Evolutionary conservation across 2,329 filamentous ascomycete genomes (phyloP).

Genomic region (Cladobotryum mycophilum): DNA sequence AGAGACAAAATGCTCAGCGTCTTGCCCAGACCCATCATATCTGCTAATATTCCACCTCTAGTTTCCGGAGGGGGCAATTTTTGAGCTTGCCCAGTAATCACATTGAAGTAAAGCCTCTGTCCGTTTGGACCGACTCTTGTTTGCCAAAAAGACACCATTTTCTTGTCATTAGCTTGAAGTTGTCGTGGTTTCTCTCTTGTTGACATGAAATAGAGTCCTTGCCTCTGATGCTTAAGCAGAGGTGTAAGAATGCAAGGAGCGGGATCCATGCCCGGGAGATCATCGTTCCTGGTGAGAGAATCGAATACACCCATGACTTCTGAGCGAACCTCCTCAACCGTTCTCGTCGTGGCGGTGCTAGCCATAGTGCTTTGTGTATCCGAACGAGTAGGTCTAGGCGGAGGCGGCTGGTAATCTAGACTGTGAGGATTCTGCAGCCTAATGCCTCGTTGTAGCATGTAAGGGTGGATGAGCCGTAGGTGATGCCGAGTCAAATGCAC

Average conservation of each 20-base stretch:
- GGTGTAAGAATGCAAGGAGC: slow-evolving; percentile 55
- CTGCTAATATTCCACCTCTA: slow-evolving; percentile 68
- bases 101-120: slow-evolving; percentile 64
- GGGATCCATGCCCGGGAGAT: slow-evolving; percentile 68
- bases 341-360: slow-evolving; percentile 44
- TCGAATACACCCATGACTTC: slow-evolving; percentile 88
- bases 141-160: slow-evolving; percentile 73
- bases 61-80: slow-evolving; percentile 57
- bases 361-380: slow-evolving; percentile 21
- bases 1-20: slow-evolving; percentile 81
- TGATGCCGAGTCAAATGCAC: slow-evolving; percentile 56
- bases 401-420: slow-evolving; percentile 40
- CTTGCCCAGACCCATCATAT: slow-evolving; percentile 88
- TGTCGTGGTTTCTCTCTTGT: slow-evolving; percentile 63
- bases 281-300: slow-evolving; percentile 67
- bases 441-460: slow-evolving; percentile 60
- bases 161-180: slow-evolving; percentile 52
- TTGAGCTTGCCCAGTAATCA: slow-evolving; percentile 70
- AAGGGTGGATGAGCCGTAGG: slow-evolving; percentile 61
- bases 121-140: slow-evolving; percentile 44
- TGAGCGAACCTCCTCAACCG: slow-evolving; percentile 77
- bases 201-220: slow-evolving; percentile 82
- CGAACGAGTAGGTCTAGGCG: slow-evolving; percentile 21
- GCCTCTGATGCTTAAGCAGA: slow-evolving; percentile 80
- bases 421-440: slow-evolving; percentile 73